Base-by-base conservation (phyloP, 2,329 filamentous ascomycete genomes). In the Coniochaeta hoffmannii region DNA sequence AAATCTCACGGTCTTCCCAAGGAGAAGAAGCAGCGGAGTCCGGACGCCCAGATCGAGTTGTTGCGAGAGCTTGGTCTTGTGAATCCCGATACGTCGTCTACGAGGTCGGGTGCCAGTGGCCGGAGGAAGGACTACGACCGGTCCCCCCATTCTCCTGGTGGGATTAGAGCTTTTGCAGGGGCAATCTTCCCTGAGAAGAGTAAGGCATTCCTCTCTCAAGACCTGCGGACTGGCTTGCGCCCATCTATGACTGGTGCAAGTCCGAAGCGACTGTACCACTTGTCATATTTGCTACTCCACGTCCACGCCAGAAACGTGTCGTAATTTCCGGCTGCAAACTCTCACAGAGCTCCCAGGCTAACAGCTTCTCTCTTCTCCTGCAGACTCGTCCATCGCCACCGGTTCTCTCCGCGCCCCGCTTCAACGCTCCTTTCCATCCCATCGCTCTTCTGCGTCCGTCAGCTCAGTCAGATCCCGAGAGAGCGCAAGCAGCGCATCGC, bases 381-480 rank as follows among this genome's bases (percentile, higher is more conserved):
- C 49, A 76, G 74, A 72, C 59, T 65, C 67, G 58, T 71, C 72
- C 26, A 69, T 73, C 53, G 65, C 69, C 26, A 65, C 69, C 32
- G 68, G 70, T 8, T 69, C 65, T 32, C 63, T 71, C 56, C 67
- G 68, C 53, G 63, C 71, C 34, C 69, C 71, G 22, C 22, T 46
- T 8, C 41, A 46, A 46, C 41, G 41, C 41, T 46, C 41, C 10
- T 46, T 46, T 12, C 41, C 41, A 38, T 74, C 73, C 50, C 68
- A 73, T 58, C 71, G 68, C 56, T 75, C 73, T 35, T 65, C 66
- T 49, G 59, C 68, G 46, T 75, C 73, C 5, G 57, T 68, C 57
- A 65, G 62, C 56, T 74, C 73, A 50, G 61, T 62, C 46, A 64
- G 60, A n/a, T 73, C 72, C 9, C 69, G 62, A 51, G 67, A 72